Evolutionary conservation across 2,329 filamentous ascomycete genomes (phyloP), one percentile per base, ranked within the genome.

Genomic region (Aureobasidium namibiae): DNA sequence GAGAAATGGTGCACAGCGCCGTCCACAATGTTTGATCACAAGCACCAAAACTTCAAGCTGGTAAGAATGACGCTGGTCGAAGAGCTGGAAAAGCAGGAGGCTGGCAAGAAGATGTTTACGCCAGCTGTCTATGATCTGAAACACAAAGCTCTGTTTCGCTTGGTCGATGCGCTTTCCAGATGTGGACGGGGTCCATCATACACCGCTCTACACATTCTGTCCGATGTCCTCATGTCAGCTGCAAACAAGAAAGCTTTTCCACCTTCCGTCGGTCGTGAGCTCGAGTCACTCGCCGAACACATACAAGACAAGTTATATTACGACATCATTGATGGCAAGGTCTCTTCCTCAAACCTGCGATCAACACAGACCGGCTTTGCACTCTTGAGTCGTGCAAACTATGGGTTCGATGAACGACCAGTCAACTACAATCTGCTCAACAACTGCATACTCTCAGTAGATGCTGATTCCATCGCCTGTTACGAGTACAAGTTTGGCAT

Each of bases 131-230:
- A 54, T 21, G 63, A 65, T 31, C 24, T 61, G 16, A 58, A 53
- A 11, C 6, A 61, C 31, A 64, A 64, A 41, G 65, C 62, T 3
- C 49, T 60, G 24, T 69, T 64, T 50, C 63, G 67, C 7, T 36
- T 69, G 2, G 63, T 61, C 2, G 50, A 61, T 18, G 62, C 64
- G 18, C 61, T 69, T 8, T 64, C 60, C 42, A 65, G 64, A 38
- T 67, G 66, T 45, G 67, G 67, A n/a, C 63, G 59, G 29, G 67
- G 66, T 14, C 65, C 65, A 4, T 31, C 60, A 10, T 44, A 59
- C 33, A 63, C 58, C 21, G 67, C 67, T 10, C 31, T 67, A 16
- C 61, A 64, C 13, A 21, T 60, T 7, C 38, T 53, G 8, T 48
- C 45, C 18, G 56, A 49, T 14, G 3, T 33, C 2, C 31, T 53